phyloP scores from a whole-genome alignment of 495 filamentous ascomycete species.

The Talaromyces wortmannii region DNA sequence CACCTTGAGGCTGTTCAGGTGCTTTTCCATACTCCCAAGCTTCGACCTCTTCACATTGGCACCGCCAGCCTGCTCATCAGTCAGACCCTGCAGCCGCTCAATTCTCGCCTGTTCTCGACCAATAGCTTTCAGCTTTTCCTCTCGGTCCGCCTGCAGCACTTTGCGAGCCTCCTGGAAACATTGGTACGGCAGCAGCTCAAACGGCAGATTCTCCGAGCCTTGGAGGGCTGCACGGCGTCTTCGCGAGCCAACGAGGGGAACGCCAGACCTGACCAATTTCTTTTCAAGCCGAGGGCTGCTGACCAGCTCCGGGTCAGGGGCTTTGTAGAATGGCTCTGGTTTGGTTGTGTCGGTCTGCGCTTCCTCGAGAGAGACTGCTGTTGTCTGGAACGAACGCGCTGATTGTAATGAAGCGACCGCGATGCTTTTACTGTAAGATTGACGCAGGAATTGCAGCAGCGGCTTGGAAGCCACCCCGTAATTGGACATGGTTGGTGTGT shows the following conservation, averaged over 20 bases:
- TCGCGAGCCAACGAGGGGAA: constrained; percentile 67
- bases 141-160: constrained; percentile 69
- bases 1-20: constrained; percentile 79
- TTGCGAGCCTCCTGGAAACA: constrained; percentile 94
- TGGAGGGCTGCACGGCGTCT: constrained; percentile 74
- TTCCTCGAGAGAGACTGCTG: constrained; percentile 27
- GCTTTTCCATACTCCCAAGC: constrained; percentile 60
- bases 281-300: constrained; percentile 51
- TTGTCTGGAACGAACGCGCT: constrained; percentile 31
- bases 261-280: constrained; percentile 49
- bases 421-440: constrained; percentile 27
- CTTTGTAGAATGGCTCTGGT: constrained; percentile 28
- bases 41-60: constrained; percentile 55
- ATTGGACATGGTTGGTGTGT: constrained; percentile 50
- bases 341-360: constrained; percentile 20
- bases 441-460: constrained; percentile 56
- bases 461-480: constrained; percentile 64
- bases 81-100: constrained; percentile 48
- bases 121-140: constrained; percentile 69
- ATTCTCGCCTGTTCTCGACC: constrained; percentile 52
- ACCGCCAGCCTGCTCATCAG: constrained; percentile 52
- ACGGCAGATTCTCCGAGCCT: constrained; percentile 63
- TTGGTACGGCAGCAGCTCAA: constrained; percentile 90
- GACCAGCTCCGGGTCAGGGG: constrained; percentile 43
- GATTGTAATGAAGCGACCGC: constrained; percentile 24